Evolutionary conservation across 1,139 yeast genomes (phyloP).

Genomic region (Kodamaea ohmeri): DNA sequence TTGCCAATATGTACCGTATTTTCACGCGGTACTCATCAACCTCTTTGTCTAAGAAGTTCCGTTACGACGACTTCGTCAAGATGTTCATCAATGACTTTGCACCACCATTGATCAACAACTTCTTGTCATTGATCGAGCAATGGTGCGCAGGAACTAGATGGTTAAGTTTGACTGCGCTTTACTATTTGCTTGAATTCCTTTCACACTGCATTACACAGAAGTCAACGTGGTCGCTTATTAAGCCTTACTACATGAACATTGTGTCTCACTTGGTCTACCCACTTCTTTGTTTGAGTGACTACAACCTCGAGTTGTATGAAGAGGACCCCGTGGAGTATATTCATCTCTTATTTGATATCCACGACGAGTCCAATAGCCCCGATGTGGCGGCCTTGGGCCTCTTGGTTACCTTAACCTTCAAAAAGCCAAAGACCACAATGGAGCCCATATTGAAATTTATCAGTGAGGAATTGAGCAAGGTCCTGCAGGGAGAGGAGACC

Average conservation of each 20-base stretch:
- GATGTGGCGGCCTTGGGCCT: slow-evolving; percentile 66
- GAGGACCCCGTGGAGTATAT: slow-evolving; percentile 91
- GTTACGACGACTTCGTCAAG: slow-evolving; percentile 49
- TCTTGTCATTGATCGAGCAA: slow-evolving; percentile 62
- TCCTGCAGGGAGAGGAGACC: slow-evolving; percentile 41
- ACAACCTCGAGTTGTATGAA: slow-evolving; percentile 72
- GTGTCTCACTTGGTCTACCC: slow-evolving; percentile 79
- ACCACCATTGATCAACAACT: slow-evolving; percentile 68
- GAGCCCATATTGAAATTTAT: slow-evolving; percentile 66
- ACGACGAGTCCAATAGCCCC: slow-evolving; percentile 59
- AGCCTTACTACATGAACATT: slow-evolving; percentile 66
- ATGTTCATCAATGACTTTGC: slow-evolving; percentile 55
- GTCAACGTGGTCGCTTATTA: slow-evolving; percentile 65
- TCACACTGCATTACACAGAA: slow-evolving; percentile 71
- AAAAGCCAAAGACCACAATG: slow-evolving; percentile 60
- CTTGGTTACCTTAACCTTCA: slow-evolving; percentile 63
- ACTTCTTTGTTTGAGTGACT: slow-evolving; percentile 67
- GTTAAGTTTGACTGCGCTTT: slow-evolving; percentile 67
- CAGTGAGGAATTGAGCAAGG: slow-evolving; percentile 48
- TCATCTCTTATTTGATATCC: slow-evolving; percentile 69
- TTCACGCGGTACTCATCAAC: slow-evolving; percentile 69
- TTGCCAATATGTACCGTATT: slow-evolving; percentile 73
- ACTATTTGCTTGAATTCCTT: slow-evolving; percentile 64
- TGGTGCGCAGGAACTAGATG: slow-evolving; percentile 70
- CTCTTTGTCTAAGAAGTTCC: slow-evolving; percentile 46